Base-by-base conservation (phyloP, 306 rosid genomes). In the Gastrolobium villosum region DNA sequence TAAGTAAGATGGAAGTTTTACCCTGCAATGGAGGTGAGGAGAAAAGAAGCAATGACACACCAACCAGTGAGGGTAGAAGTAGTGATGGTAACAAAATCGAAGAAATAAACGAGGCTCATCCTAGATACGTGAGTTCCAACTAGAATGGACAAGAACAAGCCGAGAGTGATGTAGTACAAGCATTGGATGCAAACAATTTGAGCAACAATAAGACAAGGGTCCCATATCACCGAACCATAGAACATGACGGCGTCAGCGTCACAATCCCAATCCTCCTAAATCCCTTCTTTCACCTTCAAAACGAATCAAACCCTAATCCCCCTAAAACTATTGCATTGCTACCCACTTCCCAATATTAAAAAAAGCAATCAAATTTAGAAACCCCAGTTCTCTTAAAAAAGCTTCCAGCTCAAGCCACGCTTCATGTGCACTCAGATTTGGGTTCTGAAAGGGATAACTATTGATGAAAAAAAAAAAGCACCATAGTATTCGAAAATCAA, bases 161-260 rank as follows among this genome's bases (percentile, higher is more conserved):
- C 96, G 10, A 92, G 90, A 34, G 96, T 87, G 59, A 88, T 75
- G 83, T 92, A 92, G 81, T 88, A 90, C 67, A 89, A 79, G 81
- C 97, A 88, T 72, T 92, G 97, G 15, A 92, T 82, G 72, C 90
- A 90, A 31, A 90, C 75, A 71, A 92, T 92, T 81, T 92, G 96
- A 65, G 93, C 89, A 76, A 87, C 87, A 75, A 92, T 90, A 41
- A 90, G 92, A 88, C 87, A 87, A 63, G 97, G 97, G 81, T 92
- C 95, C 97, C 97, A 92, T 60, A 81, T 89, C 53, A 69, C 72
- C 50, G 93, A 30, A 64, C 97, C 96, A 88, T 88, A 90, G 92
- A 92, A 90, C 97, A 92, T 92, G 84, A 67, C 87, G 75, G 64
- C 82, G 34, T 53, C 9, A 2, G 4, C 54, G 31, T 41, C 7